phyloP scores from a whole-genome alignment of 1,284 basidiomycete species.

The Ceratobasidium sp. region DNA sequence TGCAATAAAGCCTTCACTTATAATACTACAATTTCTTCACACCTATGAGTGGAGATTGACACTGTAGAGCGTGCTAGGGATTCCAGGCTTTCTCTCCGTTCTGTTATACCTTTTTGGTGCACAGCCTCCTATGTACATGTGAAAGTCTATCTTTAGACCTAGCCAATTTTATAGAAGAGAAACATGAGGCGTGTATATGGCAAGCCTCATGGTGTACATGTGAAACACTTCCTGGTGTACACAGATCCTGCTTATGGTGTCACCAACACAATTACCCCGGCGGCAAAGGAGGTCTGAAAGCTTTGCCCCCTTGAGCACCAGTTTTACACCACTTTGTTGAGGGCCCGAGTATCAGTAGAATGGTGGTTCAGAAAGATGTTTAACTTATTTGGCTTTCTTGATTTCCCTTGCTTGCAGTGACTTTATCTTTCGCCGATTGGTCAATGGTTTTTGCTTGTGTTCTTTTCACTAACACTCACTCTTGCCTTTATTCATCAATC shows the following conservation, averaged over 20 bases:
- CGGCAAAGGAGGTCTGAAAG: neutral
- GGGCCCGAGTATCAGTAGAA: neutral
- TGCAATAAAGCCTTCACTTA: no score
- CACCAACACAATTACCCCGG: neutral
- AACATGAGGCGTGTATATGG: no score
- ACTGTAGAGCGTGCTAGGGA: no score
- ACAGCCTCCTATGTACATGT: no score
- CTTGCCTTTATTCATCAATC: conserved; percentile 8
- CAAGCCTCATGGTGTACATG: neutral
- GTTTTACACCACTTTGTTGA: neutral
- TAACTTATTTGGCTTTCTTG: conserved; percentile 4
- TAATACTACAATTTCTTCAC: no score
- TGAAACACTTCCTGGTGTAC: neutral
- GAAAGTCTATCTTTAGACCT: no score
- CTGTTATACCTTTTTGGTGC: no score
- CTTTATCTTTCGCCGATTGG: neutral
- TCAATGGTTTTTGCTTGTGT: neutral
- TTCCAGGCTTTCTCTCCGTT: no score
- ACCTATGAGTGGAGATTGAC: no score
- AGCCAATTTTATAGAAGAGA: no score
- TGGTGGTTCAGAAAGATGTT: conserved; percentile 3
- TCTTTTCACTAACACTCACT: conserved; percentile 15
- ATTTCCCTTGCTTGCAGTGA: neutral
- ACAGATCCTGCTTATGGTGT: conserved; percentile 16
- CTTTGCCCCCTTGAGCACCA: neutral